phyloP scores from a whole-genome alignment of 306 rosid species.

The Corylus avellana region DNA sequence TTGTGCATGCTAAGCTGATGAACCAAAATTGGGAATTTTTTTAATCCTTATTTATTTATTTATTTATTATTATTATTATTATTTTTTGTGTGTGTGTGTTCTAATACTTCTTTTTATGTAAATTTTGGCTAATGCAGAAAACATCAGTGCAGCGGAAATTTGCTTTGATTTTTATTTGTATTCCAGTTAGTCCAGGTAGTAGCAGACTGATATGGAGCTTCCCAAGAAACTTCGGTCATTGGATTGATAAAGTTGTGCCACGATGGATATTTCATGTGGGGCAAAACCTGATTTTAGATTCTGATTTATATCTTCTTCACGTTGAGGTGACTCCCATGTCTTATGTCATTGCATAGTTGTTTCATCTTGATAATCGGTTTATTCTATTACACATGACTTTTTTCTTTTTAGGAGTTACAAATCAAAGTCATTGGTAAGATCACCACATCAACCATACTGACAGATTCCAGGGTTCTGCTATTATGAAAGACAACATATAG shows the following conservation, averaged over 20 bases:
- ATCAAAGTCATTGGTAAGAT: background rate
- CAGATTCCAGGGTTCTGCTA: background rate
- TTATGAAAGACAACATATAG: background rate
- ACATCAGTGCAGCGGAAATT: conserved; percentile 37
- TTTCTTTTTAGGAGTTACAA: background rate
- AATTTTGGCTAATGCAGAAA: conserved; percentile 47
- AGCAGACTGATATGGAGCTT: conserved; percentile 91
- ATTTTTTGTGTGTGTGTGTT: background rate
- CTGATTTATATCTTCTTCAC: conserved; percentile 94
- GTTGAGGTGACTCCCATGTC: conserved; percentile 63
- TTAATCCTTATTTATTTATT: background rate
- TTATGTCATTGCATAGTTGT: conserved; percentile 6
- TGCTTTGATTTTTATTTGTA: conserved; percentile 59
- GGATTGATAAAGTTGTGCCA: conserved; percentile 78
- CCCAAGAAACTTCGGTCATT: conserved; percentile 76
- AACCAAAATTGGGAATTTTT: background rate
- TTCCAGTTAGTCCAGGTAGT: conserved; percentile 91
- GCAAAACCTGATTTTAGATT: conserved; percentile 82
- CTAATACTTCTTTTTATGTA: conserved; percentile 5
- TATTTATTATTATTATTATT: background rate
- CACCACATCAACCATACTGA: background rate
- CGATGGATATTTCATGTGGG: conserved; percentile 89
- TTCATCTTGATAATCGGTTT: conserved; percentile 1
- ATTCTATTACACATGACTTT: conserved; percentile 16
- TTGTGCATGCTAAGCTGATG: background rate